These are phyloP conservation scores for Xylaria digitata DNA, from an alignment of 2,329 filamentous ascomycete genomes.

Conservation along the genomic window DNA sequence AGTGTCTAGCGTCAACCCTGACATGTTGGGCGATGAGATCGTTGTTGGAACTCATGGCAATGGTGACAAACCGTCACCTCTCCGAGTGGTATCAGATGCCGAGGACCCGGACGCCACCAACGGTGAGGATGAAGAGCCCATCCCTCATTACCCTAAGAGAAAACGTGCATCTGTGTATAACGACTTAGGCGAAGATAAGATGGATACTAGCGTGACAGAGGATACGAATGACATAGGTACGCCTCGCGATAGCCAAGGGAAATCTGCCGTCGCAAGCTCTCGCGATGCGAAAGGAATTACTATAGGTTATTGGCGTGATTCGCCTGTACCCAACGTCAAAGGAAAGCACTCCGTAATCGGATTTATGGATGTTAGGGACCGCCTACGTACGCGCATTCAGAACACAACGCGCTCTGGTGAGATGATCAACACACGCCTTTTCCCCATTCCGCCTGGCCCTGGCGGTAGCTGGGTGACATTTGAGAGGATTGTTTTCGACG, in stretches of 20 bases:
- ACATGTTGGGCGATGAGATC: slow-evolving; percentile 63
- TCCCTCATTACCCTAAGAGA: slow-evolving; percentile 63
- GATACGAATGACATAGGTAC: slow-evolving; percentile 46
- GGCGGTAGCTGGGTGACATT: slow-evolving; percentile 74
- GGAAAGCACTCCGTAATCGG: slow-evolving; percentile 70
- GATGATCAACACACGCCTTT: slow-evolving; percentile 58
- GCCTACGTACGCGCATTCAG: slow-evolving; percentile 69
- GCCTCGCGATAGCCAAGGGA: slow-evolving; percentile 25
- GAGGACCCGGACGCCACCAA: slow-evolving; percentile 61
- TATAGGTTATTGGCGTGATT: slow-evolving; percentile 71
- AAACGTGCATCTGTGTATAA: slow-evolving; percentile 65
- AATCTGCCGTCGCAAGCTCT: background rate
- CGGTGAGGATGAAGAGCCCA: slow-evolving; percentile 52
- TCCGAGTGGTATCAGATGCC: slow-evolving; percentile 50
- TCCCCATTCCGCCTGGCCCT: slow-evolving; percentile 64
- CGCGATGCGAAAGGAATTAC: slow-evolving; percentile 58
- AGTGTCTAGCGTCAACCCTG: slow-evolving; percentile 55
- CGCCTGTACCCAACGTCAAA: slow-evolving; percentile 58
- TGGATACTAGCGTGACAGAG: slow-evolving; percentile 52
- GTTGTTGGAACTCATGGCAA: slow-evolving; percentile 61
- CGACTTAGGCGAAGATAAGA: slow-evolving; percentile 62
- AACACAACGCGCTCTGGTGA: slow-evolving; percentile 61
- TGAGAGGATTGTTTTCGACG: slow-evolving; percentile 68
- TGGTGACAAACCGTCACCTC: slow-evolving; percentile 53
- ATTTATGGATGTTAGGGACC: slow-evolving; percentile 71